phyloP scores from a whole-genome alignment of 495 filamentous ascomycete species.

The Neurospora sp. region DNA sequence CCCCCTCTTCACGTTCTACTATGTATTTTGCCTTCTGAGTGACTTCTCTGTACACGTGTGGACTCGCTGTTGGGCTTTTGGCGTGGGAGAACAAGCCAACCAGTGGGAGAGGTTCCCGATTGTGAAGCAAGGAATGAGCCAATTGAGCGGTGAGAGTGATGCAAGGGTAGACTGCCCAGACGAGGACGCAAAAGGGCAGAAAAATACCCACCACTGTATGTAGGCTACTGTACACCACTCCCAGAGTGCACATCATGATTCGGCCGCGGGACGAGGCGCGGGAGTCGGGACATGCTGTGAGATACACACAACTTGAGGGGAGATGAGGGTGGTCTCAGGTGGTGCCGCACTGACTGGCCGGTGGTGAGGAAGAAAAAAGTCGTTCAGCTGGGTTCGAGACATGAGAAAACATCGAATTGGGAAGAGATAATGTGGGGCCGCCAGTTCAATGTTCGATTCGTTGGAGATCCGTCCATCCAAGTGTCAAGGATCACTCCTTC shows the following conservation, averaged over 20 bases:
- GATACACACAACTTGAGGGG: background rate
- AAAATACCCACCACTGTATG: background rate
- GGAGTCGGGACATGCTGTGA: background rate
- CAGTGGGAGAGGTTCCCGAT: background rate
- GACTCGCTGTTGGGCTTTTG: background rate
- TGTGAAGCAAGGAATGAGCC: background rate
- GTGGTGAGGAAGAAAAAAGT: background rate
- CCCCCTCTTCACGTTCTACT: background rate
- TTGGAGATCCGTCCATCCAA: background rate
- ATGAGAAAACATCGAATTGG: background rate
- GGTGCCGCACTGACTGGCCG: background rate
- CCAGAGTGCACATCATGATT: background rate
- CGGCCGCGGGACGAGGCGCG: background rate
- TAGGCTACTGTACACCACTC: background rate
- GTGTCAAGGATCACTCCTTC: background rate
- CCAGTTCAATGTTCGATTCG: background rate
- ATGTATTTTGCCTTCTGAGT: background rate
- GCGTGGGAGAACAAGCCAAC: background rate
- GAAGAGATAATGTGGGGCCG: background rate
- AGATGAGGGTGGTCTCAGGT: background rate
- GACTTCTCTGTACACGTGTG: background rate
- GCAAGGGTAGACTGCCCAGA: background rate
- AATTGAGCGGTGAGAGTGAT: background rate
- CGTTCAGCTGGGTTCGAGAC: background rate
- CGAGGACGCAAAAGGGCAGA: background rate